These are phyloP conservation scores for Viola pubescens DNA, from an alignment of 441 rosid genomes.

Conservation along the genomic window DNA sequence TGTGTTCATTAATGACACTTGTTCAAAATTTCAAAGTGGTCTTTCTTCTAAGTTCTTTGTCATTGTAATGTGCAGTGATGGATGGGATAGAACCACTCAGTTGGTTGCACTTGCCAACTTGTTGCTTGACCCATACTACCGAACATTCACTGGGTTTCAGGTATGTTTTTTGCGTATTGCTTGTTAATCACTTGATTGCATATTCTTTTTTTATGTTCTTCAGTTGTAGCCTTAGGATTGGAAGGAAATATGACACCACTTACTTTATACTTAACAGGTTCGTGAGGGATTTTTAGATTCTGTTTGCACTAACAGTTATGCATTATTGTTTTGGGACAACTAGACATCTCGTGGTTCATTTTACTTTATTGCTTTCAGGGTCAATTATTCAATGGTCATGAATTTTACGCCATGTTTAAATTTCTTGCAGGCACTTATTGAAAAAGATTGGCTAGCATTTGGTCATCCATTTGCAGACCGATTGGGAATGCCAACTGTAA, in stretches of 20 bases:
- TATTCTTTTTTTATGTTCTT: constrained; percentile 2
- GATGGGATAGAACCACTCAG: constrained; percentile 99
- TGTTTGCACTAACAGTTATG: not conserved
- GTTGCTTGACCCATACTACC: constrained; percentile 92
- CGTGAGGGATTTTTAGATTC: too few relatives aligned
- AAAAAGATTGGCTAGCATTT: constrained; percentile 98
- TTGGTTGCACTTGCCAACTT: constrained; percentile 88
- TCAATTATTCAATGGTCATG: not conserved
- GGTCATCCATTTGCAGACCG: constrained; percentile 99
- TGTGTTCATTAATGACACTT: too few relatives aligned
- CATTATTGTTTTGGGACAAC: not conserved
- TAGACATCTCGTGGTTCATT: not conserved
- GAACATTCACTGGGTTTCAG: constrained; percentile 97
- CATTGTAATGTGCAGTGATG: constrained; percentile 59
- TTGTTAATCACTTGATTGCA: not conserved
- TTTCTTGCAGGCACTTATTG: constrained; percentile 68
- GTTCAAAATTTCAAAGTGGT: too few relatives aligned
- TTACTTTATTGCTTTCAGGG: not conserved
- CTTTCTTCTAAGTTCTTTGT: not conserved
- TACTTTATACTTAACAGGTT: not conserved
- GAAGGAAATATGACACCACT: not conserved
- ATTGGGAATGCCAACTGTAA: constrained; percentile 68
- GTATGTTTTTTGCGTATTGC: constrained; percentile 28
- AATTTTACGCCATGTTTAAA: constrained; percentile 5
- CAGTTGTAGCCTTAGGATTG: not conserved